These are phyloP conservation scores for Stylosanthes scabra DNA, from an alignment of 331 rosid genomes.

Conservation along the genomic window DNA sequence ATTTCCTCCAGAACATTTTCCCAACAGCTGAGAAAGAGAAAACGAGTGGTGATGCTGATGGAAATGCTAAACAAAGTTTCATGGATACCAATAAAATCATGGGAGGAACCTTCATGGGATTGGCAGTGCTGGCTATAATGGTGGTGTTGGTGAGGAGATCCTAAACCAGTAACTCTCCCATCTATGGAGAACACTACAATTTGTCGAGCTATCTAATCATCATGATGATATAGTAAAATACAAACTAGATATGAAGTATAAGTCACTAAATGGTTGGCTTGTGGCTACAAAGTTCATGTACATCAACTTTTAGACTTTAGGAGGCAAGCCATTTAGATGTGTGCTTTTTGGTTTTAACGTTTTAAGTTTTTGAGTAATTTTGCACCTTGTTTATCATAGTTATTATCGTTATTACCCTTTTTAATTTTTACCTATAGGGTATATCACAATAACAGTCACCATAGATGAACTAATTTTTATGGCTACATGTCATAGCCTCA, in stretches of 20 bases:
- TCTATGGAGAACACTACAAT: not conserved
- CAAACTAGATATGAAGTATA: not conserved
- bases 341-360: not conserved
- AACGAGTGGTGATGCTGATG: slow-evolving; percentile 33
- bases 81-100: slow-evolving; percentile 12
- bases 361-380: not conserved
- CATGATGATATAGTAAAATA: not conserved
- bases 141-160: slow-evolving; percentile 68
- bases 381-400: not conserved
- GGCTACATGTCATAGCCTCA: too few species aligned
- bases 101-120: slow-evolving; percentile 67
- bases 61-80: slow-evolving; percentile 23
- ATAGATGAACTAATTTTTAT: too few species aligned
- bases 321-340: not conserved
- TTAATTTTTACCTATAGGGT: too few species aligned
- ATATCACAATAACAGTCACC: too few species aligned
- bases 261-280: not conserved
- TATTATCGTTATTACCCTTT: too few species aligned
- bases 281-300: not conserved
- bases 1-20: slow-evolving; percentile 59
- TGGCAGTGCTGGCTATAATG: slow-evolving; percentile 64
- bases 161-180: slow-evolving; percentile 30
- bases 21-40: slow-evolving; percentile 43
- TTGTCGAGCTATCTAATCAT: slow-evolving; percentile 47
- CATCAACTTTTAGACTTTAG: not conserved